These are phyloP conservation scores for Pseudogymnoascus sp. DNA, from an alignment of 2,329 filamentous ascomycete species.

Conservation along the genomic window DNA sequence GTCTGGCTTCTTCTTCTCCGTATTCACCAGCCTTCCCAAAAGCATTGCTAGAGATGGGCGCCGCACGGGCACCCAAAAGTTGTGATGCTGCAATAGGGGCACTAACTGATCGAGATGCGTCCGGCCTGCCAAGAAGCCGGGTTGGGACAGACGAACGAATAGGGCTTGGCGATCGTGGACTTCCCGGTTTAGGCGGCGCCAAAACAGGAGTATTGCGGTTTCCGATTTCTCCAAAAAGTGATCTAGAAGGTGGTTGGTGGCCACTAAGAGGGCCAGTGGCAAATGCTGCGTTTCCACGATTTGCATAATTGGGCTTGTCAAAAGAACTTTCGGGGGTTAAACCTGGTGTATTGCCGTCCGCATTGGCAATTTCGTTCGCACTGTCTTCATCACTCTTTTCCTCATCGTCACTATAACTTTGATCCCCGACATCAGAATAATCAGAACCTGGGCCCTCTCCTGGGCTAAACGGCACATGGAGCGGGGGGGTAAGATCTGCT, in stretches of 20 bases:
- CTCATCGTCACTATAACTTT: constrained; percentile 39
- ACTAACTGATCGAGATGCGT: constrained; percentile 52
- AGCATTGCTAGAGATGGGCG: constrained; percentile 31
- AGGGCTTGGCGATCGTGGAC: constrained; percentile 68
- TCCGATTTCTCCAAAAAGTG: constrained; percentile 50
- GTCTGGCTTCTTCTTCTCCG: constrained; percentile 25
- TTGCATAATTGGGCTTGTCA: constrained; percentile 41
- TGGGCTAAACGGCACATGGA: constrained; percentile 28
- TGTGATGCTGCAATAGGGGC: constrained; percentile 54
- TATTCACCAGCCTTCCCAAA: constrained; percentile 22
- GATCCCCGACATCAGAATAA: constrained; percentile 31
- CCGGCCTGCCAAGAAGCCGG: constrained; percentile 40
- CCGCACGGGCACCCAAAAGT: constrained; percentile 42
- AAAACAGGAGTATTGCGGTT: constrained; percentile 49
- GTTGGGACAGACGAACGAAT: constrained; percentile 53
- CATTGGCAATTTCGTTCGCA: constrained; percentile 56
- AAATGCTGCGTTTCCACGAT: constrained; percentile 29
- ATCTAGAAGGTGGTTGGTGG: constrained; percentile 35
- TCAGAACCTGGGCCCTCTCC: constrained; percentile 21
- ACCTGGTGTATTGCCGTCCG: constrained; percentile 42
- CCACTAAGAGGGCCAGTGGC: constrained; percentile 29
- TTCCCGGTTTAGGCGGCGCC: constrained; percentile 45
- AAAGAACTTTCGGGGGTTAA: constrained; percentile 56
- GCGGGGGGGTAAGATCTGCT: constrained; percentile 23
- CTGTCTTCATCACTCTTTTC: constrained; percentile 58